Evolutionary conservation across 768 basidiomycete species (phyloP), one percentile per base, ranked within the genome.

Genomic region (Boletus tylopilopsis): DNA sequence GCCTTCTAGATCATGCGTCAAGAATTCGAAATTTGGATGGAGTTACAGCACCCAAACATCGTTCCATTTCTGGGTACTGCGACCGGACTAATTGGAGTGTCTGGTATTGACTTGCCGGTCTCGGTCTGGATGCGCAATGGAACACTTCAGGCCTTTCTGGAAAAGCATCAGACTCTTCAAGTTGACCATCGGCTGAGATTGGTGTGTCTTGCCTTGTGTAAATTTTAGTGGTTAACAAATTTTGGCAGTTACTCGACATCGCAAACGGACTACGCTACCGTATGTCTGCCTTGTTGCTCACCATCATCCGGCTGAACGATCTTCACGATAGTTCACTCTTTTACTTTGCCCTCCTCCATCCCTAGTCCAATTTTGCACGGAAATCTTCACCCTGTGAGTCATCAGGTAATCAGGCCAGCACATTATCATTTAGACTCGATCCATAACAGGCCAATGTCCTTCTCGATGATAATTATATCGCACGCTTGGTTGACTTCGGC

Each of bases 1-100:
- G 1, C 15, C n/a, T 11, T 35, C 3, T 27, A 49, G 47, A 49
- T 34, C 41, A 11, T 19, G 1, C 47, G 42, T 27, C 41, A 42
- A 29, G 47, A 49, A 33, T 21, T 33, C n/a, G 46, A 30, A 15
- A 47, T 47, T 5, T 47, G 46, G 46, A 47, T 37, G 23, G 42
- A 39, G 16, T 12, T 47, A 19, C 4, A 42, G 7, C 47, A 47
- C 18, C 15, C 22, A 15, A 47, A 42, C 21, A 35, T 49, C 13
- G 47, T 49, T n/a, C 47, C 47, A 1, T 49, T 49, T 29, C 6
- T 49, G 24, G 47, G 47, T 12, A 49, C 1, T 3, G 11, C 32
- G 18, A 35, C 32, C 10, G 47, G 47, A 11, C 45, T 49, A 37
- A 33, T 32, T 9, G 18, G 19, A 25, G 19, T 10, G 27, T 49